A percentile compares a stretch with the other conserved stretches of the same genome.
Conservation (phyloP, 192 early-diverging fungal species). For the Entophlyctis luteolus region DNA sequence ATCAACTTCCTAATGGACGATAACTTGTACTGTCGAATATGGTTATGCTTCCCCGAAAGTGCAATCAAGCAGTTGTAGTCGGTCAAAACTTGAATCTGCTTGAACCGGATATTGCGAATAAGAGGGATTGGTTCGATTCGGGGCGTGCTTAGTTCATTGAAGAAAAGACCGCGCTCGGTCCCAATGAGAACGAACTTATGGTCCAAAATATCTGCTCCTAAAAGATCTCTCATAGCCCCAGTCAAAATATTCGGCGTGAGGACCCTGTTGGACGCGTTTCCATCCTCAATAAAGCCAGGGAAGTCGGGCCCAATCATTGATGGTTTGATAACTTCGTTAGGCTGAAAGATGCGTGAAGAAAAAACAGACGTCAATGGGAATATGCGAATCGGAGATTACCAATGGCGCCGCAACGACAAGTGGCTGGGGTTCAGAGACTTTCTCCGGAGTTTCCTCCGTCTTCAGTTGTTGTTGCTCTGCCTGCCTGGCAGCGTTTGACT, state of each 20-base stretch:
- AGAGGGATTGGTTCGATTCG: constrained; percentile 43
- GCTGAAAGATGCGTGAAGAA: not conserved
- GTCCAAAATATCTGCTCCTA: constrained; percentile 51
- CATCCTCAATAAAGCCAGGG: constrained; percentile 28
- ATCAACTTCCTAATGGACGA: constrained; percentile 54
- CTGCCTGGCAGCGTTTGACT: constrained; percentile 30
- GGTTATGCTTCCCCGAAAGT: constrained; percentile 59
- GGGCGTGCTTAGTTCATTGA: constrained; percentile 44
- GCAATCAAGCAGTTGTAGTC: constrained; percentile 58
- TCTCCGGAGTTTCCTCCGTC: not conserved
- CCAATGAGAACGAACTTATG: constrained; percentile 51
- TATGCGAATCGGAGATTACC: not conserved
- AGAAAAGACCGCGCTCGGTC: constrained; percentile 51
- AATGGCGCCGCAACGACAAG: not conserved
- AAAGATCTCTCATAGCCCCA: constrained; percentile 37
- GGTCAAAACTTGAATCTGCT: constrained; percentile 51
- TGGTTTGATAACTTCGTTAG: constrained; percentile 23
- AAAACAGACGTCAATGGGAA: too few relatives aligned
- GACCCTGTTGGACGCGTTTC: constrained; percentile 25
- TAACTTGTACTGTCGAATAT: constrained; percentile 59
- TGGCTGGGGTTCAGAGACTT: not conserved
- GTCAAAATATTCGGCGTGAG: constrained; percentile 35
- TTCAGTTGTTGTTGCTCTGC: constrained; percentile 14
- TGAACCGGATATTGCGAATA: constrained; percentile 56
- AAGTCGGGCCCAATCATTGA: constrained; percentile 18